A percentile compares a stretch with the other conserved stretches of the same genome.
These are phyloP conservation scores for Arabidopsis hybrid DNA, from an alignment of 441 rosid genomes.

Conservation along the genomic window DNA sequence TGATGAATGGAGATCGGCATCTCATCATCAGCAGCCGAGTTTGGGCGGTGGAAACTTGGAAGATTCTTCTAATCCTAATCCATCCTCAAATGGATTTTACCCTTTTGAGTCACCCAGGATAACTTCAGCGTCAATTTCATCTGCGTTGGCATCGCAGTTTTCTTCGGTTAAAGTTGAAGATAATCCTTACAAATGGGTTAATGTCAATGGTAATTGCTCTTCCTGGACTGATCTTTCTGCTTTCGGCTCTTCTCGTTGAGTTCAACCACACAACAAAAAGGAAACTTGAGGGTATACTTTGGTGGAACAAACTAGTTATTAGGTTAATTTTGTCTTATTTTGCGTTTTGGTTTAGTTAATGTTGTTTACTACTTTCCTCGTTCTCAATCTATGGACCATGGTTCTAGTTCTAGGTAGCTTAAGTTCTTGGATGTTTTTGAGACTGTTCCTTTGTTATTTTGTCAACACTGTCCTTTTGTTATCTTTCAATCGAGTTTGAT, in stretches of 20 bases:
- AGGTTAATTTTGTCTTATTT: conserved; percentile 31
- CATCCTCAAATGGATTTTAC: conserved; percentile 53
- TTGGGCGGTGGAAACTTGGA: conserved; percentile 63
- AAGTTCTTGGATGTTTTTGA: conserved; percentile 36
- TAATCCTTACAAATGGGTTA: conserved; percentile 68
- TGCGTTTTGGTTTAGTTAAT: conserved; percentile 25
- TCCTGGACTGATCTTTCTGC: conserved; percentile 86
- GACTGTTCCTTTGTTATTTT: conserved; percentile 36
- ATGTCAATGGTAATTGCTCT: conserved; percentile 42
- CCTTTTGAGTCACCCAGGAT: conserved; percentile 56
- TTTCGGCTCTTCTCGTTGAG: conserved; percentile 79
- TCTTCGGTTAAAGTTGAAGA: conserved; percentile 87
- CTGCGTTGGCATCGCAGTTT: conserved; percentile 54
- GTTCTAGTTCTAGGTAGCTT: conserved; percentile 15
- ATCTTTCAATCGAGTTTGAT: conserved; percentile 19
- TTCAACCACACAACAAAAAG: conserved; percentile 22
- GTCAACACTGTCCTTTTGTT: conserved; percentile 27
- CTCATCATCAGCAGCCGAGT: conserved; percentile 62
- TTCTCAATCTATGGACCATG: not conserved
- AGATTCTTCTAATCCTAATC: conserved; percentile 41
- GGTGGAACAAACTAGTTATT: conserved; percentile 14
- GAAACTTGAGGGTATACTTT: conserved; percentile 43
- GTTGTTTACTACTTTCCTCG: conserved; percentile 23
- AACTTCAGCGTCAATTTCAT: conserved; percentile 44
- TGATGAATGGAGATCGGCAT: conserved; percentile 73